Evolutionary conservation across 2,329 filamentous ascomycete species (phyloP), one percentile per base, ranked within the genome.

Genomic region (Scopulariopsis brevicaulis): DNA sequence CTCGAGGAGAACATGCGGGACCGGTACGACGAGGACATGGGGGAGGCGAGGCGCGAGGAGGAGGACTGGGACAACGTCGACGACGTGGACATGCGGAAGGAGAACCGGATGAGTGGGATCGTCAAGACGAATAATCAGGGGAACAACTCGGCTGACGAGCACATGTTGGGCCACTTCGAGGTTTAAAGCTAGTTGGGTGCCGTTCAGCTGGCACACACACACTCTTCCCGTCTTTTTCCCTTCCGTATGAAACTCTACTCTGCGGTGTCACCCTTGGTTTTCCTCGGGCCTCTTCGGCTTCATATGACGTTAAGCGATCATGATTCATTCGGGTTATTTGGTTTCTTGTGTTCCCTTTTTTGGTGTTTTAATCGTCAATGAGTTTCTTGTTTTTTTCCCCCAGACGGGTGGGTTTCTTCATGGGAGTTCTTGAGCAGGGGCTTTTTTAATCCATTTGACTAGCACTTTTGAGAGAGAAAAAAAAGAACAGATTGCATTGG

Each of bases 1-100:
- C 85, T 99, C 58, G 92, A 97, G 56, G 90, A 93, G 62, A 86
- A 94, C 63, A 91, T 90, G 83, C 73, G 74, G 59, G 77, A 77
- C 60, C 73, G 76, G 55, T 71, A 70, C 57, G 74, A 79, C 56
- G 82, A 86, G 62, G 78, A 84, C 25, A 84, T 85, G 82, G 77
- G 81, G 59, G 81, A 85, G 56, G 52, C 4, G 65, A 70, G 64
- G 40, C 40, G 40, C 14, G 68, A 72, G 58, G 77, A 72, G 58
- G 77, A 79, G 56, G 79, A 81, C 60, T 83, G 81, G 80, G 80
- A 85, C 62, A 82, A 82, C 62, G 64, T 82, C 58, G 74, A 80
- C 60, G 82, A 83, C 61, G 67, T 77, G 59, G 78, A 81, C 62
- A 72, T 72, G 53, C 73, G 74, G 62, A 79, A 73, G 64, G 68